Conservation (phyloP, 2,329 filamentous ascomycete genomes). For the Sporothrix brasiliensis region DNA sequence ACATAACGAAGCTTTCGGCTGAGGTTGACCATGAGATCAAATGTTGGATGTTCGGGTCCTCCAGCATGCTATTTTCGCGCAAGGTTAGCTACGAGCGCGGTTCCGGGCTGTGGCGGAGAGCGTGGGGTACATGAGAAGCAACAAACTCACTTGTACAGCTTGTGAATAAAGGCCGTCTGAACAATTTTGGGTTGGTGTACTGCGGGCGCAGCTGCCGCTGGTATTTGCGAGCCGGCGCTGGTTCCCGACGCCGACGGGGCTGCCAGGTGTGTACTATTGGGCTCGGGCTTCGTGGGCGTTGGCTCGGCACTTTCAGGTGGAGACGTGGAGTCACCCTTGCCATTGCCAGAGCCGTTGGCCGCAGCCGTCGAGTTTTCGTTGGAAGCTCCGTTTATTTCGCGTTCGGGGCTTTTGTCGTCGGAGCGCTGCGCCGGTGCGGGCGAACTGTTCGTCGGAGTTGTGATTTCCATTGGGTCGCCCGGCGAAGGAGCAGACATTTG, state of each 20-base stretch:
- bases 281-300: slow-evolving; percentile 30
- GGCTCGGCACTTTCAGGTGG: slow-evolving; percentile 32
- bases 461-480: slow-evolving; percentile 65
- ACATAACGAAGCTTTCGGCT: slow-evolving; percentile 98
- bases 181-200: slow-evolving; percentile 96
- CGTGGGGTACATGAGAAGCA: background rate
- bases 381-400: slow-evolving; percentile 43
- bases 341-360: slow-evolving; percentile 29
- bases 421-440: slow-evolving; percentile 43
- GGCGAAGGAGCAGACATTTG: slow-evolving; percentile 62
- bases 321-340: slow-evolving; percentile 38
- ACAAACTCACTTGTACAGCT: slow-evolving; percentile 87
- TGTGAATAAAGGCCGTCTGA: slow-evolving; percentile 98
- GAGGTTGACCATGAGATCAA: slow-evolving; percentile 94
- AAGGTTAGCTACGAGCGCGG: background rate
- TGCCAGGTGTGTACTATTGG: background rate
- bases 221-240: slow-evolving; percentile 46
- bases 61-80: slow-evolving; percentile 75
- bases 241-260: slow-evolving; percentile 37
- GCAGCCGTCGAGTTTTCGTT: slow-evolving; percentile 19
- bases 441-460: slow-evolving; percentile 55
- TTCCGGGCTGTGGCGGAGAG: background rate
- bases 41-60: slow-evolving; percentile 89
- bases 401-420: slow-evolving; percentile 46
- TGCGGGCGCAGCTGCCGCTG: slow-evolving; percentile 65